These are phyloP conservation scores for Papilionanthe hybrid DNA, from an alignment of 116 monocot species.

Conservation along the genomic window DNA sequence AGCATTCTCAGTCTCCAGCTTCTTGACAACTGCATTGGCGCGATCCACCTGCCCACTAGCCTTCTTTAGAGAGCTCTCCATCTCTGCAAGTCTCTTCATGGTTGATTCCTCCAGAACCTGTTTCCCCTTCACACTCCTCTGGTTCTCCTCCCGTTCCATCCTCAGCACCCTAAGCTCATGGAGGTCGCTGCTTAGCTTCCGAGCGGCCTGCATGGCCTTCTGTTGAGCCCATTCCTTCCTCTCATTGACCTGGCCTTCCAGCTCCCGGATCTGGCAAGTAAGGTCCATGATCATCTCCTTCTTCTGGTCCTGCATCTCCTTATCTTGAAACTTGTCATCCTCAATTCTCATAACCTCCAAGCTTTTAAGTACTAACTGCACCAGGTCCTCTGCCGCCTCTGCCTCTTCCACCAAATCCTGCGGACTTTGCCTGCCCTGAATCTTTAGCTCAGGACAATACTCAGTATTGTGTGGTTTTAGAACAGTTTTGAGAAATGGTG, in stretches of 20 bases:
- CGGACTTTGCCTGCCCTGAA: background rate
- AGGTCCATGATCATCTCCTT: constrained; percentile 53
- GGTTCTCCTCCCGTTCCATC: constrained; percentile 68
- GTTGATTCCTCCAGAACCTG: constrained; percentile 65
- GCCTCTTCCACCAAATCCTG: background rate
- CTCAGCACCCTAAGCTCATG: constrained; percentile 56
- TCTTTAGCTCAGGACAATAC: constrained; percentile 2
- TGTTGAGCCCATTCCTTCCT: constrained; percentile 88
- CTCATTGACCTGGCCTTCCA: constrained; percentile 68
- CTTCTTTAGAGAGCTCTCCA: constrained; percentile 77
- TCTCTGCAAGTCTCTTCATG: constrained; percentile 65
- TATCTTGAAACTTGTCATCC: constrained; percentile 21
- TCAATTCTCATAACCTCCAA: constrained; percentile 47
- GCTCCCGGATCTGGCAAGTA: constrained; percentile 47
- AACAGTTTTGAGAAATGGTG: background rate
- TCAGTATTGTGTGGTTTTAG: constrained; percentile 1
- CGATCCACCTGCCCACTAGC: constrained; percentile 76
- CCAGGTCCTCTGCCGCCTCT: constrained; percentile 28
- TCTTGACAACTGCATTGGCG: constrained; percentile 53
- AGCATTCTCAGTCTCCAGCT: constrained; percentile 73
- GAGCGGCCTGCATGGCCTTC: constrained; percentile 84
- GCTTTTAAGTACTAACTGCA: constrained; percentile 41
- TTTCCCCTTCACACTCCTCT: constrained; percentile 64
- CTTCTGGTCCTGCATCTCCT: constrained; percentile 26
- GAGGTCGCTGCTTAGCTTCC: constrained; percentile 66